phyloP scores from a whole-genome alignment of 1,284 basidiomycete genomes.

The Apiotrichum mycotoxinovorans region DNA sequence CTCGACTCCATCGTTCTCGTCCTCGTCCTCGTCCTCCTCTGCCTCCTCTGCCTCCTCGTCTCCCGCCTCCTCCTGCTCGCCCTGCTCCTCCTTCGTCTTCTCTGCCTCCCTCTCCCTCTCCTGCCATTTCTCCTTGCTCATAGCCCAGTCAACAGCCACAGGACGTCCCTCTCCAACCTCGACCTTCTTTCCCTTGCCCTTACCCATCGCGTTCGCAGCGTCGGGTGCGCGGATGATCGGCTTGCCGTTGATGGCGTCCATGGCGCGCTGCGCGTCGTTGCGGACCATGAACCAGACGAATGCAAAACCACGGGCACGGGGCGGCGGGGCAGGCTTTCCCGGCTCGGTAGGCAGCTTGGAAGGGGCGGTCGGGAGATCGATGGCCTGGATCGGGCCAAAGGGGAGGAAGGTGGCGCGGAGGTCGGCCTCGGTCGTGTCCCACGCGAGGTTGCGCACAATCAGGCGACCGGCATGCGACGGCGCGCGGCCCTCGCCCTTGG shows the following conservation, averaged over 20 bases:
- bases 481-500: conserved; percentile 49
- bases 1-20: conserved; percentile 18
- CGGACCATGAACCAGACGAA: conserved; percentile 91
- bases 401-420: conserved; percentile 83
- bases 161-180: conserved; percentile 58
- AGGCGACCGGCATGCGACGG: conserved; percentile 65
- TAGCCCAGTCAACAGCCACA: conserved; percentile 94
- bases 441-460: conserved; percentile 89
- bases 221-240: conserved; percentile 54
- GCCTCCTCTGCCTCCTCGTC: conserved; percentile 42
- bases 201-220: conserved; percentile 39
- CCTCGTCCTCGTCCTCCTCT: conserved; percentile 21
- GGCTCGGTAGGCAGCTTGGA: conserved; percentile 51
- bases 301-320: conserved; percentile 77
- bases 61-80: conserved; percentile 36
- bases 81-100: conserved; percentile 52
- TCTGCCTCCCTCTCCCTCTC: conserved; percentile 59
- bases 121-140: conserved; percentile 90
- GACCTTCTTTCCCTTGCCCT: conserved; percentile 46
- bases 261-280: conserved; percentile 79
- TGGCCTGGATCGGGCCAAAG: conserved; percentile 80
- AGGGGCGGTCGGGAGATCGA: conserved; percentile 66
- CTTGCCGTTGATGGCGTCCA: conserved; percentile 79
- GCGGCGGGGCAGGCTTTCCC: conserved; percentile 41
- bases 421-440: conserved; percentile 73